Base-by-base conservation (phyloP, 116 monocot species). In the Iris pallida region DNA sequence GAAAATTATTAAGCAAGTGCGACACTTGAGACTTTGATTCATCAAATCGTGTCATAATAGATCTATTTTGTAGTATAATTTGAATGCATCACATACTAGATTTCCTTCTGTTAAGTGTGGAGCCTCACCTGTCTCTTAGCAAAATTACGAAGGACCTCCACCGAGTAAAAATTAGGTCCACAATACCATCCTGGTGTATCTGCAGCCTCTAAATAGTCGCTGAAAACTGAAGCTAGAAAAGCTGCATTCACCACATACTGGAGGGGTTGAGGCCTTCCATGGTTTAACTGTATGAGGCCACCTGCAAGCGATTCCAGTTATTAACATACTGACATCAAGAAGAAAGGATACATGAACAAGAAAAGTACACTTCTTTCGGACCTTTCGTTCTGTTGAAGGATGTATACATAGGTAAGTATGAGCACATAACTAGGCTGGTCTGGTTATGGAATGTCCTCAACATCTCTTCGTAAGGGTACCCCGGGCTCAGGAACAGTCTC, bases 401-500 rank as follows among this genome's bases (percentile, higher is more conserved):
- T 17, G 68, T 54, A 73, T 77, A 94, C 6, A 62, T 47, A 47
- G 45, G 69, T 14, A 90, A 41, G 57, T 69, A 68, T 17, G 79
- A 79, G 73, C 90, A 94, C 83, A 94, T 72, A 61, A 68, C 78
- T 59, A 88, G 42, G 4, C 15, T 46, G 30, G 88, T 94, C 47
- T 65, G 13, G 30, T 88, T 90, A 42, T 88, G 83, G 56, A 85
- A 94, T 13, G 59, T 64, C 13, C 13, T 40, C 51, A 94, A 80
- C 42, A 75, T 73, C 49, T 94, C 90, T 71, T 94, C 94, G 54
- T 87, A 90, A 7, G 94, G 90, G 40, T 81, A 90, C 2, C 94
- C 94, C 0, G 94, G 94, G 19, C 76, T 94, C 66, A 94, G 46
- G 85, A 94, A 88, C 40, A 94, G 58, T 60, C 94, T 76, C 4